Base-by-base conservation (phyloP, 768 basidiomycete species). In the Lentinula boryana region DNA sequence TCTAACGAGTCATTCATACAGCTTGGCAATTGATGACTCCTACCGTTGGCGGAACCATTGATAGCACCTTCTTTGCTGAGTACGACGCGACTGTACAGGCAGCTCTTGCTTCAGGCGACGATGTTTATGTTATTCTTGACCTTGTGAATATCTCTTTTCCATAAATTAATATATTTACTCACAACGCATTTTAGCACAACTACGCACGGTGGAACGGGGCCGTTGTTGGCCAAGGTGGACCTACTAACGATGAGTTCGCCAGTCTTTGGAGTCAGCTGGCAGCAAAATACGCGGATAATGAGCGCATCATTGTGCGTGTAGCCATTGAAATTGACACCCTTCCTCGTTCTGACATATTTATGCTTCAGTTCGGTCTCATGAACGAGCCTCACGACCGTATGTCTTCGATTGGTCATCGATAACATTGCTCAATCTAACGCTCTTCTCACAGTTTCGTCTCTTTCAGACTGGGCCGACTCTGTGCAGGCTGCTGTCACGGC, bases 151-250 rank as follows among this genome's bases (percentile, higher is more conserved):
- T 27, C 27, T 4, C 27, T 27, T 27, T 27, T 27, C 2, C 2
- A 27, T 27, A 27, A 0, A 3, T 21, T 3, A 9, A 48, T 3
- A 12, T 54, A 18, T 38, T 1, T 51, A 44, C 15, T 6, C 46
- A 51, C 36, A n/a, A 40, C 40, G n/a, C 36, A 44, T 44, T 33
- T 38, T 43, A 78, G 74, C 84, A 84, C 71, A 84, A 85, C 72
- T 84, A 84, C 64, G 84, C 81, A 9, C 75, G 84, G 49, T 84
- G 81, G 80, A 82, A 85, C 63, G 79, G 80, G 21, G 21, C 68
- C 66, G 78, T 87, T 44, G 78, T 86, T 35, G 79, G 79, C 3
- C 82, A 85, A 67, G 85, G 84, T 35, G 83, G 84, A 15, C 84
- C 86, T 1, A 74, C 77, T 38, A 73, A 86, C 62, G 77, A 71